A percentile compares a stretch with the other conserved stretches of the same genome.
These are phyloP conservation scores for Plectranthus barbatus DNA, from an alignment of 257 asterid species.

Conservation along the genomic window DNA sequence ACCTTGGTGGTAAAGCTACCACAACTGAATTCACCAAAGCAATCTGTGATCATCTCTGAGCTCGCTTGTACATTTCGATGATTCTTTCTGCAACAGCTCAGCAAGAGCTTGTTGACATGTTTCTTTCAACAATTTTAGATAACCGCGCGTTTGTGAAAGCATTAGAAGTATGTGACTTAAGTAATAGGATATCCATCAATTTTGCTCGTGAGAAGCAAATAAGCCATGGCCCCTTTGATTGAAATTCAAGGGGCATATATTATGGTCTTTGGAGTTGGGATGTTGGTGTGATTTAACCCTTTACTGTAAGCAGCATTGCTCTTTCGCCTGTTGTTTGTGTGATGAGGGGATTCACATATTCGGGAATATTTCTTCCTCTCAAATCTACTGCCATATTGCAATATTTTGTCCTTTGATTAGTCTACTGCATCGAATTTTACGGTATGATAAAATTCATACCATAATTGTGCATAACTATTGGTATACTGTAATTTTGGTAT, in stretches of 20 bases:
- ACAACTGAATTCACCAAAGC: slow-evolving; percentile 83
- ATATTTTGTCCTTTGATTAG: no score
- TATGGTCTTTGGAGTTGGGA: no score
- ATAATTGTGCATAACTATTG: no score
- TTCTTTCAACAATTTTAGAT: neutral
- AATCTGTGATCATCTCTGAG: slow-evolving; percentile 65
- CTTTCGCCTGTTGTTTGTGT: neutral
- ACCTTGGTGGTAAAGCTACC: slow-evolving; percentile 77
- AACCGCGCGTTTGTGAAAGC: slow-evolving; percentile 10
- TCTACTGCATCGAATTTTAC: no score
- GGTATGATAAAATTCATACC: no score
- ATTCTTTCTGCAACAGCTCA: slow-evolving; percentile 20
- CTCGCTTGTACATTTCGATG: slow-evolving; percentile 19
- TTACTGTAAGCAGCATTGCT: no score
- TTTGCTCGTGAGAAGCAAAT: slow-evolving; percentile 23
- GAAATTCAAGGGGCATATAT: slow-evolving; percentile 1
- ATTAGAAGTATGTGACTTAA: neutral
- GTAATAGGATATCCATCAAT: slow-evolving; percentile 8
- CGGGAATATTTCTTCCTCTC: neutral
- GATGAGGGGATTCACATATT: neutral
- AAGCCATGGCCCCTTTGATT: slow-evolving; percentile 1
- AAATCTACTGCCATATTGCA: neutral
- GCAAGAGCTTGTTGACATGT: slow-evolving; percentile 22
- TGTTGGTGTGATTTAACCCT: no score
- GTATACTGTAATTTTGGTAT: no score